These are phyloP conservation scores for Hymenoscyphus linearis DNA, from an alignment of 2,329 filamentous ascomycete genomes.

Conservation along the genomic window DNA sequence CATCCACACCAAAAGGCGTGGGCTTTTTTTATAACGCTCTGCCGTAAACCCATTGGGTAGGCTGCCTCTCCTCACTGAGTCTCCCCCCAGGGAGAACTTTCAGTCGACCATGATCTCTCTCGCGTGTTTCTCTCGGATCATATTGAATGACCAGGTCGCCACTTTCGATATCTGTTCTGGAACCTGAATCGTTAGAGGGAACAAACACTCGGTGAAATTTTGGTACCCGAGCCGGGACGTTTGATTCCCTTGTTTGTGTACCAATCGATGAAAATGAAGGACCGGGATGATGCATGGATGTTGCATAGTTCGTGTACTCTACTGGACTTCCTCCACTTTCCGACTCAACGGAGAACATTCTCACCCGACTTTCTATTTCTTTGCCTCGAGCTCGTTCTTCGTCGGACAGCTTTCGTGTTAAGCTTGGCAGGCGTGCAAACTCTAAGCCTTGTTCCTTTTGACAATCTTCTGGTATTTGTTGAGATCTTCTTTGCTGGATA, in stretches of 20 bases:
- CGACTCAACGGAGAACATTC: not conserved
- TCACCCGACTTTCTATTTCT: conserved; percentile 2
- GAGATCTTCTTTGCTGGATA: not conserved
- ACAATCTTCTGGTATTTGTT: not conserved
- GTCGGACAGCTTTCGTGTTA: not conserved
- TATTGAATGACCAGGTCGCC: not conserved
- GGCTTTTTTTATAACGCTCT: not conserved
- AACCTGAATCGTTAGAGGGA: not conserved
- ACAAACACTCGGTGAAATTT: not conserved
- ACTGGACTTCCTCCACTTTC: not conserved
- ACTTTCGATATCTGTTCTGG: not conserved
- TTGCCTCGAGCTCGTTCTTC: conserved; percentile 1
- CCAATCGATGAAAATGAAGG: not conserved
- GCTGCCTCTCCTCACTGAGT: not conserved
- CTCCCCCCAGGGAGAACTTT: not conserved
- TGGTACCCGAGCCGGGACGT: not conserved
- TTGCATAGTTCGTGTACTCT: not conserved
- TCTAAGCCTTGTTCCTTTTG: conserved; percentile 5
- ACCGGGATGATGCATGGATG: not conserved
- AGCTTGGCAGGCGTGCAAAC: conserved; percentile 6
- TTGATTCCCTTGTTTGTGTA: not conserved
- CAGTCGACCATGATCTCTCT: not conserved
- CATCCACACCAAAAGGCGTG: not conserved
- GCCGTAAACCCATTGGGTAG: not conserved
- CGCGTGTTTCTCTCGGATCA: not conserved